These are phyloP conservation scores for Ceraceosorus guamensis DNA, from an alignment of 1,284 basidiomycete species.

Conservation along the genomic window DNA sequence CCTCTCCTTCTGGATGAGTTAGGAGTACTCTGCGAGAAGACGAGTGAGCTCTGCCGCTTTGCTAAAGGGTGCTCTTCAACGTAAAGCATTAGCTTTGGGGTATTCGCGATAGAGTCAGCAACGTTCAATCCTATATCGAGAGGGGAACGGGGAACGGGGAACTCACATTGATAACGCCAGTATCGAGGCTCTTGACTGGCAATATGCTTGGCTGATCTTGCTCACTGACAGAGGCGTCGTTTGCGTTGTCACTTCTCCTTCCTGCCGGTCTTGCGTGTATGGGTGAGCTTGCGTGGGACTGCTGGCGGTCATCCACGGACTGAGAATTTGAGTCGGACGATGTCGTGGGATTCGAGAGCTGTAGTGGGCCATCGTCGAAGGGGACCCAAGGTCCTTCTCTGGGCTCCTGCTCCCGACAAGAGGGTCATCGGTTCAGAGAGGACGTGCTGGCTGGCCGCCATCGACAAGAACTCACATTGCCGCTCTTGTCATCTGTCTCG, in stretches of 20 bases:
- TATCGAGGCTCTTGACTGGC: conserved; percentile 13
- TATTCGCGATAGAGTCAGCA: neutral
- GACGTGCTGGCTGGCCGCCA: too few species aligned
- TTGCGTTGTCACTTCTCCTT: too few species aligned
- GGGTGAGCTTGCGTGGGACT: too few species aligned
- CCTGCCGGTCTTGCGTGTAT: too few species aligned
- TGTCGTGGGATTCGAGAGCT: too few species aligned
- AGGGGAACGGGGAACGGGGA: too few species aligned
- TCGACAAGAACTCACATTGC: neutral
- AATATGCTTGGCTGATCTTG: conserved; percentile 6
- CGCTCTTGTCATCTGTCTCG: conserved; percentile 6
- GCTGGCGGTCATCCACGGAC: too few species aligned
- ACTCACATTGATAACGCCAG: conserved; percentile 12
- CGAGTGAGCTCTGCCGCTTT: conserved; percentile 2
- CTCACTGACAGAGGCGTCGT: too few species aligned
- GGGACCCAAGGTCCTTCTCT: conserved; percentile 7
- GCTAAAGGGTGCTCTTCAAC: conserved; percentile 11
- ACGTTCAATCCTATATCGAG: neutral
- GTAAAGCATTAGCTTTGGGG: conserved; percentile 10
- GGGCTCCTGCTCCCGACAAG: conserved; percentile 1
- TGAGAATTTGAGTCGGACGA: too few species aligned
- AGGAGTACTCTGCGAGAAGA: neutral
- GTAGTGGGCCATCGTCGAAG: conserved; percentile 2
- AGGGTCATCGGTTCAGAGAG: neutral
- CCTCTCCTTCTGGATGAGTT: neutral